Percentiles rank a stretch among this genome's conserved stretches.
Evolutionary conservation across 306 rosid species (phyloP).

Genomic region (Mucuna pruriens): DNA sequence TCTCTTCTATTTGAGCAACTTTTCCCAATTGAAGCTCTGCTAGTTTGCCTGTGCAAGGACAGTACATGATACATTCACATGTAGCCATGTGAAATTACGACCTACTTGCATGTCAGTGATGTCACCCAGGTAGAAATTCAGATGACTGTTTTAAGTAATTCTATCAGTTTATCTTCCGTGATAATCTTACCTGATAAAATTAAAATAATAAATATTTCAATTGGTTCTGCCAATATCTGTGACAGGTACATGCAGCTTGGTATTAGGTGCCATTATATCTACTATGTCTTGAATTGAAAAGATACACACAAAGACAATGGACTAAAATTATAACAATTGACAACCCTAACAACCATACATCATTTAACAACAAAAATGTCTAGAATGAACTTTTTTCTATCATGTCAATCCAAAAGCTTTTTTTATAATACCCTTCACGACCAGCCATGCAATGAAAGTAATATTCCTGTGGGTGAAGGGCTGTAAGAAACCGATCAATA

Average conservation of each 20-base stretch:
- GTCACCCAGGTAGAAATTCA: neutral
- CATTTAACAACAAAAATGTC: neutral
- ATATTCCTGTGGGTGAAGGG: slow-evolving; percentile 92
- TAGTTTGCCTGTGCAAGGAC: neutral
- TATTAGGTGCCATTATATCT: slow-evolving; percentile 1
- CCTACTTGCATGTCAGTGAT: neutral
- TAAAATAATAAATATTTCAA: neutral
- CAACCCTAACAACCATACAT: neutral
- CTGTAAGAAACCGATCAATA: slow-evolving; percentile 94
- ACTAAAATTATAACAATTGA: slow-evolving; percentile 11
- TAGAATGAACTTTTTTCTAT: slow-evolving; percentile 2
- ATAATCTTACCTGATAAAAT: neutral
- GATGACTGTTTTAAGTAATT: neutral
- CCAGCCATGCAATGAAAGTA: slow-evolving; percentile 99
- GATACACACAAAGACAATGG: neutral
- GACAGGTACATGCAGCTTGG: neutral
- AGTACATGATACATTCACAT: neutral
- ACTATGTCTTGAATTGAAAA: neutral
- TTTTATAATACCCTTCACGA: slow-evolving; percentile 92
- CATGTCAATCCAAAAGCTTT: slow-evolving; percentile 14
- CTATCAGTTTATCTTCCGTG: no score
- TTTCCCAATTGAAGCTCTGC: neutral
- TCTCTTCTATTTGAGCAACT: neutral
- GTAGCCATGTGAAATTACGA: neutral
- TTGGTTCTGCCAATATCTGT: no score